Evolutionary conservation across 1,139 yeast genomes (phyloP).

Genomic region (Chernovozyma sophiae-reginae): DNA sequence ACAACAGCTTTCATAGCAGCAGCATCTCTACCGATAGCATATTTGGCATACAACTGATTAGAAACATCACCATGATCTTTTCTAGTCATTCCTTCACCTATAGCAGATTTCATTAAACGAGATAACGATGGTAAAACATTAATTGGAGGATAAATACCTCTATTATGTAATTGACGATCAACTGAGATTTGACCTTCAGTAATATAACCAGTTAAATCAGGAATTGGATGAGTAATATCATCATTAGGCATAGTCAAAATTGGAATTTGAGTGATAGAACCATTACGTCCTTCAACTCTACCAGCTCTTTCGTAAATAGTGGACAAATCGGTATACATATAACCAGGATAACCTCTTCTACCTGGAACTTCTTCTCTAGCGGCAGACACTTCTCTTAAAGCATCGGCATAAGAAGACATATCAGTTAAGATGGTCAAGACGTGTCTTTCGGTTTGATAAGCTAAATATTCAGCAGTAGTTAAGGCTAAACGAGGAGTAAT

Average conservation of each 20-base stretch:
- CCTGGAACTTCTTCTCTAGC: slow-evolving; percentile 99
- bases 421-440: slow-evolving; percentile 96
- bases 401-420: slow-evolving; percentile 99
- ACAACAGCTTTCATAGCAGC: slow-evolving; percentile 99
- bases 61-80: slow-evolving; percentile 99
- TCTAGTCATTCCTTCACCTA: slow-evolving; percentile 99
- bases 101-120: slow-evolving; percentile 98
- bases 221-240: slow-evolving; percentile 99
- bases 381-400: slow-evolving; percentile 98
- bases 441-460: slow-evolving; percentile 98
- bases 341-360: slow-evolving; percentile 99
- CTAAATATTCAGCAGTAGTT: slow-evolving; percentile 97
- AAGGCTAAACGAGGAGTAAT: slow-evolving; percentile 99
- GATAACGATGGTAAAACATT: slow-evolving; percentile 96
- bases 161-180: slow-evolving; percentile 93
- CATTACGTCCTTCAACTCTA: slow-evolving; percentile 99
- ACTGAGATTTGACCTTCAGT: slow-evolving; percentile 98
- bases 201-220: slow-evolving; percentile 98
- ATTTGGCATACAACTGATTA: slow-evolving; percentile 96
- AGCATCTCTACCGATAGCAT: slow-evolving; percentile 99
- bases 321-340: slow-evolving; percentile 98
- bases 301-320: slow-evolving; percentile 99
- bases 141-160: slow-evolving; percentile 98
- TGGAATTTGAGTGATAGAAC: slow-evolving; percentile 98
- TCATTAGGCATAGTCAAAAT: slow-evolving; percentile 99